phyloP scores from a whole-genome alignment of 176 grass and related monocot species.

The Miscanthus lutarioriparius region DNA sequence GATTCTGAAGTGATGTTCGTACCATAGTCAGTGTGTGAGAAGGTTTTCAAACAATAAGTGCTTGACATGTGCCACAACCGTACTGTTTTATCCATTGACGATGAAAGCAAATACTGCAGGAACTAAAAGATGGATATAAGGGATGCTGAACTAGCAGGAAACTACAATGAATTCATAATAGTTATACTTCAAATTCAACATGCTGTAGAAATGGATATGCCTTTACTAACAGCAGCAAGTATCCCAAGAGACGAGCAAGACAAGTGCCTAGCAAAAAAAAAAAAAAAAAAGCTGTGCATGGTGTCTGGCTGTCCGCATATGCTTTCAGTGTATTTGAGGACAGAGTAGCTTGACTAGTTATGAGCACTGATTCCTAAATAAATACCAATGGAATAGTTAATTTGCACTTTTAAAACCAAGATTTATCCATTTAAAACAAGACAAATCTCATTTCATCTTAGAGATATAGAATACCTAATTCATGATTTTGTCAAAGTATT shows the following conservation, averaged over 20 bases:
- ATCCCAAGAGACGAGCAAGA: not conserved
- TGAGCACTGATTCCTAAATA: not conserved
- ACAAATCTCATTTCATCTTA: not conserved
- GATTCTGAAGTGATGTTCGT: slow-evolving; percentile 41
- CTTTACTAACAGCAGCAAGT: not conserved
- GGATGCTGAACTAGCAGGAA: slow-evolving; percentile 27
- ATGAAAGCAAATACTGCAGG: slow-evolving; percentile 88
- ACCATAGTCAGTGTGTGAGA: slow-evolving; percentile 93
- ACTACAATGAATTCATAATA: not conserved
- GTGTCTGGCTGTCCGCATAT: not conserved
- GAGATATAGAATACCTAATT: slow-evolving; percentile 11
- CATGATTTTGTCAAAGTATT: not conserved
- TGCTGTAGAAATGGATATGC: not conserved
- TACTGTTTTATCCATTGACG: slow-evolving; percentile 99
- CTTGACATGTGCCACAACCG: slow-evolving; percentile 96
- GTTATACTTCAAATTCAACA: not conserved
- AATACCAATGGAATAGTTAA: not conserved
- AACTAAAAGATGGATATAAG: slow-evolving; percentile 40
- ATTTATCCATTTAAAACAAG: not conserved
- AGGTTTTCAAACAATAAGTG: slow-evolving; percentile 91
- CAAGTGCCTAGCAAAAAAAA: not conserved
- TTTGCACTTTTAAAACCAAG: not conserved
- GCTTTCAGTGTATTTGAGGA: not conserved
- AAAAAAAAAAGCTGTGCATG: not conserved
- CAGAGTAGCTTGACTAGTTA: not conserved